Conservation (phyloP, 2,329 filamentous ascomycete species). For the Ceratocystis destructans region DNA sequence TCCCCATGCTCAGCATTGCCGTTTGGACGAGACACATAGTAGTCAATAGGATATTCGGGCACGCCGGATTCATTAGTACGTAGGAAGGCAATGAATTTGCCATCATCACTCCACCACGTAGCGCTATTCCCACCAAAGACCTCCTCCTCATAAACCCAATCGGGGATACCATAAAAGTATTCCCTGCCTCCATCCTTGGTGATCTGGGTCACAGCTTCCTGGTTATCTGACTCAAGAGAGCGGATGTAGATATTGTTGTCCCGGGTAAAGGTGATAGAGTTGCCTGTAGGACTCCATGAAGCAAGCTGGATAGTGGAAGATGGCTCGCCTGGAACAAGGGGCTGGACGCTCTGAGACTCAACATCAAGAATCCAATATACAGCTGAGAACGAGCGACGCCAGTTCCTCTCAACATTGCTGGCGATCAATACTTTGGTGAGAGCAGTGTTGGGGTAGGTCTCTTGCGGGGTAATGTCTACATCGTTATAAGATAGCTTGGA, state of each 20-base stretch:
- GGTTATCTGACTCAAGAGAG: conserved; percentile 31
- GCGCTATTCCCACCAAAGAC: conserved; percentile 60
- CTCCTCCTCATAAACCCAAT: conserved; percentile 81
- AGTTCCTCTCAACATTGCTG: conserved; percentile 59
- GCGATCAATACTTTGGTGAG: conserved; percentile 76
- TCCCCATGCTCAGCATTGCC: conserved; percentile 58
- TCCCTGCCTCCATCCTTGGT: conserved; percentile 77
- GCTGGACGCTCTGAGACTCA: conserved; percentile 58
- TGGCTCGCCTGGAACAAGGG: conserved; percentile 57
- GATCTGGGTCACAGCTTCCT: conserved; percentile 47
- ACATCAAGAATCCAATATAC: conserved; percentile 91
- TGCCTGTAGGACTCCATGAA: conserved; percentile 74
- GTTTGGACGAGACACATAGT: conserved; percentile 78
- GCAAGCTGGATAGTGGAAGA: conserved; percentile 65
- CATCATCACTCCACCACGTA: conserved; percentile 91
- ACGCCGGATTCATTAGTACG: conserved; percentile 88
- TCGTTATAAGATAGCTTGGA: conserved; percentile 47
- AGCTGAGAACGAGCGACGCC: conserved; percentile 78
- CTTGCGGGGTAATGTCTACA: conserved; percentile 40
- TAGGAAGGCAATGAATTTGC: conserved; percentile 78
- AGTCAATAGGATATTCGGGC: conserved; percentile 83
- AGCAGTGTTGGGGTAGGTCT: conserved; percentile 65
- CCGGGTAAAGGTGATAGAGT: conserved; percentile 77
- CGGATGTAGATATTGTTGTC: conserved; percentile 85
- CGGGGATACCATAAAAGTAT: conserved; percentile 88